Conservation (phyloP, 345 rosid genomes). For the Aurinia saxatilis region DNA sequence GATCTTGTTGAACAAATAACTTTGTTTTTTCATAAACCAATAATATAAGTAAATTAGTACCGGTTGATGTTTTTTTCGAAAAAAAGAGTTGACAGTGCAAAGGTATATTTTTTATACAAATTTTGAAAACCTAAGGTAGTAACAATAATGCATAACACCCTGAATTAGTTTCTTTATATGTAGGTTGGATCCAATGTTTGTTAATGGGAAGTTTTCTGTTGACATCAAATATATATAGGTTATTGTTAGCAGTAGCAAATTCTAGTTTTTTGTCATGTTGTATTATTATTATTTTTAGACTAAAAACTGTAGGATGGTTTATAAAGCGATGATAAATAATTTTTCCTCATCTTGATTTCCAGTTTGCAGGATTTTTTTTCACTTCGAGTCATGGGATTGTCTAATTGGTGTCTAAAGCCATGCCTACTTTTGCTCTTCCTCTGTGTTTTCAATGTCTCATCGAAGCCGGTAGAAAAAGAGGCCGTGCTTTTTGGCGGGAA, state of each 20-base stretch:
- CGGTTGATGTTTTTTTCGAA: too few species aligned
- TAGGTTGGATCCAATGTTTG: neutral
- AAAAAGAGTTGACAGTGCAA: too few species aligned
- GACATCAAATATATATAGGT: neutral
- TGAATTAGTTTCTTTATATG: neutral
- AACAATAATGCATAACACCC: neutral
- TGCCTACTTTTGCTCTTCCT: neutral
- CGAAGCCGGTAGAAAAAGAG: conserved; percentile 1
- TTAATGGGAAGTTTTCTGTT: neutral
- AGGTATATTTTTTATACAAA: too few species aligned
- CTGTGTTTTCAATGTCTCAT: neutral
- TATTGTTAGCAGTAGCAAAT: conserved; percentile 2
- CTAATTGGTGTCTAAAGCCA: neutral
- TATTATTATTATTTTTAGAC: neutral
- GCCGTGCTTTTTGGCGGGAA: conserved; percentile 8
- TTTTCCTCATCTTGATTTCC: neutral
- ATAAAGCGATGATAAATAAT: neutral
- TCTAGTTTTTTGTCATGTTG: neutral
- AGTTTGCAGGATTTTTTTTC: neutral
- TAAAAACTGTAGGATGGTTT: neutral
- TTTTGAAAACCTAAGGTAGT: too few species aligned
- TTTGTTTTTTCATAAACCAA: too few species aligned
- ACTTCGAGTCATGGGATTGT: conserved; percentile 11
- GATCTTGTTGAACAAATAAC: too few species aligned
- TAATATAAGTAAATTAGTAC: too few species aligned